Conservation (phyloP, 306 rosid species). For the Heteromeles arbutifolia region DNA sequence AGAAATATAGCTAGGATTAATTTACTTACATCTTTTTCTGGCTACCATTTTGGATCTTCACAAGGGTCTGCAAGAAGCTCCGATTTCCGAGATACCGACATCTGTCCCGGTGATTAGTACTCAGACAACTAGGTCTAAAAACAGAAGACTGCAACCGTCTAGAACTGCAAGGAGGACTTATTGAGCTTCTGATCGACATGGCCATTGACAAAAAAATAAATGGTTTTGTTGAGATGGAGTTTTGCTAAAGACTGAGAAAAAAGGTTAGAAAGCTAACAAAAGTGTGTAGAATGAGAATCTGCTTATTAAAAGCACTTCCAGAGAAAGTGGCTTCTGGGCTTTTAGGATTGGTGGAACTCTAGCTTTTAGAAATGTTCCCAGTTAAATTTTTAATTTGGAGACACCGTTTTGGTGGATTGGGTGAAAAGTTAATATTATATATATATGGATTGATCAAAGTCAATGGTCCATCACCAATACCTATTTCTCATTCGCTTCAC, state of each 20-base stretch:
- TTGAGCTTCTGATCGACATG: neutral
- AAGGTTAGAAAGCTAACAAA: neutral
- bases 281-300: too few species aligned
- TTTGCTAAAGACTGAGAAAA: neutral
- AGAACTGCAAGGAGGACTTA: neutral
- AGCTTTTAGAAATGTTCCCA: neutral
- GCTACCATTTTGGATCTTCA: neutral
- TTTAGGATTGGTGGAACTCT: neutral
- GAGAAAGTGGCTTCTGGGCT: neutral
- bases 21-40: neutral
- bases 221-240: neutral
- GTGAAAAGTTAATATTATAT: neutral
- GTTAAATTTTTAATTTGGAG: neutral
- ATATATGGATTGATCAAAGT: neutral
- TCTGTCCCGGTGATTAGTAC: neutral
- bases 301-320: too few species aligned
- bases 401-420: neutral
- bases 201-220: neutral
- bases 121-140: neutral
- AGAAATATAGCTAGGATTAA: neutral
- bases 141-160: neutral
- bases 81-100: neutral
- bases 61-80: neutral
- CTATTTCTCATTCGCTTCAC: neutral
- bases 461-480: neutral